Evolutionary conservation across 495 filamentous ascomycete genomes (phyloP), one percentile per base, ranked within the genome.

Genomic region (Hypomontagnella submonticulosa): DNA sequence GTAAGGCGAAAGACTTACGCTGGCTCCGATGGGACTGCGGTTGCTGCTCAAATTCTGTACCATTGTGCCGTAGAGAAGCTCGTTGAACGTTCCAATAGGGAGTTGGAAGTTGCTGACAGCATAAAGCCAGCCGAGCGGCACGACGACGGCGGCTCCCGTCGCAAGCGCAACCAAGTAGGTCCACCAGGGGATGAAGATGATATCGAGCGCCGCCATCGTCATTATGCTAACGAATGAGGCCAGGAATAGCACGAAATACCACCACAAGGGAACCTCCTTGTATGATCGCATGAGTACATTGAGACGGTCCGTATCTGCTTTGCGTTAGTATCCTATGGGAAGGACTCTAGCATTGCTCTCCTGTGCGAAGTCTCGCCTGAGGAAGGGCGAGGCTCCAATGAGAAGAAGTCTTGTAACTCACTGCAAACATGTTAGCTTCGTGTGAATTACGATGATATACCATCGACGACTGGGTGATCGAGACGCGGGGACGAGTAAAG

Each of bases 51-150:
- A 72, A 5, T 79, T 77, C 48, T 86, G 77, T 3, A 86, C 79
- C 83, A 87, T 84, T 37, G 81, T 81, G 20, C 84, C 83, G 50
- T 86, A 87, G 27, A 87, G 63, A 16, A 87, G 66, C 66, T 85
- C 82, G 47, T 85, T 85, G 71, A 84, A 83, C 0, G 81, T 82
- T 4, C 81, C 83, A 13, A 82, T 83, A 4, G 75, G 71, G 10
- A 87, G 72, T 49, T 84, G 81, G 59, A 80, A 85, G 66, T 84
- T 84, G 36, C 83, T 84, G 38, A 86, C 78, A 5, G 81, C 80
- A 55, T 85, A 86, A 1, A 86, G 76, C 80, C 82, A 86, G 12
- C 77, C 79, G 13, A 86, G 79, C 4, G 83, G 84, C 10, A 83
- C 62, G 44, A 85, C 83, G 34, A 84, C 77, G 19, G 83, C 50